Evolutionary conservation across 176 grass and related monocot genomes (phyloP).

Genomic region (Typha latifolia): DNA sequence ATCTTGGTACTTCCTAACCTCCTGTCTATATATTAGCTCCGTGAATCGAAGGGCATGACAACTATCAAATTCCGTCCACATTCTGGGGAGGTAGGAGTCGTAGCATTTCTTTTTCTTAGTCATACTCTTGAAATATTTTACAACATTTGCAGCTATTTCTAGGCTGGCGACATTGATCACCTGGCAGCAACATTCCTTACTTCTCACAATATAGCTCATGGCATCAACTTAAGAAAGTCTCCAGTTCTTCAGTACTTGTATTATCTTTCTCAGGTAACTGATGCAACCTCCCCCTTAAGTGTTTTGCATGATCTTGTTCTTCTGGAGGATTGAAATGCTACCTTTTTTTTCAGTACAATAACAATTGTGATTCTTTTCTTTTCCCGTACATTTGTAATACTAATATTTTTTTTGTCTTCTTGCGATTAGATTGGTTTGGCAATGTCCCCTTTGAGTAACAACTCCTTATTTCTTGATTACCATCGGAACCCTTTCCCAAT

Average conservation of each 20-base stretch:
- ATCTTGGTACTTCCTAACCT: slow-evolving; percentile 28
- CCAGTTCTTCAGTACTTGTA: slow-evolving; percentile 88
- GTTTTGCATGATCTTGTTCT: neutral
- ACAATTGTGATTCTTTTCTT: neutral
- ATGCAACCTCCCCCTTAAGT: slow-evolving; percentile 9
- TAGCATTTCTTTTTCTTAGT: neutral
- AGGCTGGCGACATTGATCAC: slow-evolving; percentile 91
- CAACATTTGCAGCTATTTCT: slow-evolving; percentile 27
- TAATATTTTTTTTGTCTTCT: slow-evolving; percentile 17
- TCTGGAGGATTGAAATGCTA: neutral
- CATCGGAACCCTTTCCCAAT: slow-evolving; percentile 86
- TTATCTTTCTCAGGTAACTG: slow-evolving; percentile 92
- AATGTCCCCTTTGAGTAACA: slow-evolving; percentile 98
- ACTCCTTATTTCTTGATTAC: slow-evolving; percentile 85
- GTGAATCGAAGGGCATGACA: slow-evolving; percentile 86
- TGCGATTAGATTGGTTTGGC: slow-evolving; percentile 81
- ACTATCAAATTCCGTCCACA: slow-evolving; percentile 92
- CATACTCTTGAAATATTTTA: slow-evolving; percentile 9
- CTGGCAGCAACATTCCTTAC: slow-evolving; percentile 84
- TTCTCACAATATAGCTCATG: slow-evolving; percentile 81
- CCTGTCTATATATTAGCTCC: slow-evolving; percentile 35
- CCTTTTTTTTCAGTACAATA: neutral
- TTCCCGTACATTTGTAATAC: neutral
- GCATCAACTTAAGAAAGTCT: slow-evolving; percentile 85
- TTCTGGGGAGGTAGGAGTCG: slow-evolving; percentile 69